Base-by-base conservation (phyloP, 2,329 filamentous ascomycete genomes). In the Rhinocladiella mackenziei region DNA sequence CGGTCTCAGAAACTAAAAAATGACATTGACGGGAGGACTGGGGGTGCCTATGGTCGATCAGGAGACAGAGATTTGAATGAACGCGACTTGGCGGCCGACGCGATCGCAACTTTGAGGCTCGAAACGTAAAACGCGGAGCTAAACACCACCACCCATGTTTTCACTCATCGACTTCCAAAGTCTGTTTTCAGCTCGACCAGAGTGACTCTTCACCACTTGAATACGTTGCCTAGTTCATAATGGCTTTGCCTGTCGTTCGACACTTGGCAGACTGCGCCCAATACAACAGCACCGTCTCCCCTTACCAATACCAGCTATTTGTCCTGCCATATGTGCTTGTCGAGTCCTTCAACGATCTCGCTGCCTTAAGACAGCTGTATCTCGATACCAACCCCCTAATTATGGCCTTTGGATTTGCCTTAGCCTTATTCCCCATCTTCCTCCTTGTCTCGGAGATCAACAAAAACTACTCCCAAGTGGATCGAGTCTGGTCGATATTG, bases 391-490 rank as follows among this genome's bases (percentile, higher is more conserved):
- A 98, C 62, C 92, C 92, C 0, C 71, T 95, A 30, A 74, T 95
- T 19, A 81, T 79, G 1, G 85, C 80, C 2, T 75, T 94, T 53
- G 83, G 80, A 0, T 77, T 86, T 40, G 84, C 86, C 2, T 57
- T 94, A 13, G 73, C 80, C 29, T 65, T 94, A n/a, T 80, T 80
- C 1, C 75, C 76, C 4, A 59, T 92, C 19, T 85, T 94, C 58
- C 70, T 95, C 17, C 60, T 91, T 22, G 71, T 81, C 4, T 86
- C 89, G 1, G 91, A 97, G 65, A 67, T 88, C 69, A 97, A 94
- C 68, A 78, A 77, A 60, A 98, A 98, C 66, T 96, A 89, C 65
- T 96, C 89, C n/a, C 92, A 98, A 67, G 83, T 98, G 30, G 92
- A 98, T 65, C 81, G 92, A 36, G 70, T 84, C 57, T 98, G 92